A percentile compares a stretch with the other conserved stretches of the same genome.
These are phyloP conservation scores for Eleusine coracana DNA, from an alignment of 176 grass and related monocot species.

Conservation along the genomic window DNA sequence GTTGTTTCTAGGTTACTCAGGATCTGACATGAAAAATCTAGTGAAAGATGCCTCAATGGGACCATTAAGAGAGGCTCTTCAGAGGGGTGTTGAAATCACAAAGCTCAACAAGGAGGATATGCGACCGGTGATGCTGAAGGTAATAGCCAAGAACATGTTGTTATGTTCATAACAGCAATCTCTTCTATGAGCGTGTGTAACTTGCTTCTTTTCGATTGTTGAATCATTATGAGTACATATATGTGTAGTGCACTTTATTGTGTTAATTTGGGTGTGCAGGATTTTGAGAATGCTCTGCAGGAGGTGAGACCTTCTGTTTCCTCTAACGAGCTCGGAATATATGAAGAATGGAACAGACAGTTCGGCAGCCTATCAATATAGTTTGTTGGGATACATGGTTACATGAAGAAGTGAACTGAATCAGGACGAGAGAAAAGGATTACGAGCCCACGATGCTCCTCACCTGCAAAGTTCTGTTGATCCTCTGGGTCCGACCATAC, in stretches of 20 bases:
- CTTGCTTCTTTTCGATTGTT: neutral
- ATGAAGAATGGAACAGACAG: slow-evolving; percentile 92
- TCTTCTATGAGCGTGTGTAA: slow-evolving; percentile 30
- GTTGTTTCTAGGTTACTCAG: slow-evolving; percentile 81
- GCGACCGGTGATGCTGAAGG: slow-evolving; percentile 72
- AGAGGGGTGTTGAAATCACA: slow-evolving; percentile 71
- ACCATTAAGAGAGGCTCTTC: slow-evolving; percentile 85
- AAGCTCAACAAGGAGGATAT: slow-evolving; percentile 83
- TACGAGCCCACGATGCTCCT: neutral
- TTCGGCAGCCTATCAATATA: slow-evolving; percentile 83
- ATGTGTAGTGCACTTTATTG: slow-evolving; percentile 24
- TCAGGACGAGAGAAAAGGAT: neutral
- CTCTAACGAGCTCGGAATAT: slow-evolving; percentile 69
- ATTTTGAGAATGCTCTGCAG: slow-evolving; percentile 89
- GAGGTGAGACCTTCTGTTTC: slow-evolving; percentile 96
- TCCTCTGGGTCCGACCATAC: neutral
- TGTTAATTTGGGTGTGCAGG: slow-evolving; percentile 53
- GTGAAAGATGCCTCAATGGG: slow-evolving; percentile 99
- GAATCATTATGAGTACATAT: neutral
- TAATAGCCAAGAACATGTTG: slow-evolving; percentile 40
- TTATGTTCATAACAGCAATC: neutral
- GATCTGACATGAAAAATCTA: slow-evolving; percentile 99
- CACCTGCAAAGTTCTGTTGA: neutral
- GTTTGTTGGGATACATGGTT: neutral
- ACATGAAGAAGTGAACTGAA: slow-evolving; percentile 30